phyloP scores from a whole-genome alignment of 2,329 filamentous ascomycete species.

The Spiromastix sp. region DNA sequence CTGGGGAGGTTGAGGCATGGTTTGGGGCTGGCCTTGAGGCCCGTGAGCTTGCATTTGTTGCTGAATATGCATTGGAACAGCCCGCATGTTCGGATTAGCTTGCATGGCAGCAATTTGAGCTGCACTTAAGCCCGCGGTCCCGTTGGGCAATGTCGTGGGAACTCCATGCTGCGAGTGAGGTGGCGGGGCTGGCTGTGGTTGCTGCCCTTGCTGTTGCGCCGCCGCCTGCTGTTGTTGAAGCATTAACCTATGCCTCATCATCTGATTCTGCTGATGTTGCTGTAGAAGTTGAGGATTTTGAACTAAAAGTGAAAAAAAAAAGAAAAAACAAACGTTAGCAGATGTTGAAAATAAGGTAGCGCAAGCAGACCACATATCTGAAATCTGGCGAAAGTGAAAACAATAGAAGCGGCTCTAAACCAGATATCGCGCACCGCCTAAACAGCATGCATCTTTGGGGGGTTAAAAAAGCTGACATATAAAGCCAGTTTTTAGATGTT shows the following conservation, averaged over 20 bases:
- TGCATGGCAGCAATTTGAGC: slow-evolving; percentile 36
- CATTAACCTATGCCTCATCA: slow-evolving; percentile 16
- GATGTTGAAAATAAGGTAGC: too few relatives aligned
- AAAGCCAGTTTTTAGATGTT: too few relatives aligned
- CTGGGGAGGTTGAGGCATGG: slow-evolving; percentile 33
- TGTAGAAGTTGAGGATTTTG: slow-evolving; percentile 29
- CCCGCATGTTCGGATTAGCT: slow-evolving; percentile 29
- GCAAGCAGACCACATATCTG: too few relatives aligned
- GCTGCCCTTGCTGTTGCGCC: slow-evolving; percentile 18
- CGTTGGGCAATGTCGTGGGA: slow-evolving; percentile 32
- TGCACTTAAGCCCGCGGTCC: slow-evolving; percentile 28
- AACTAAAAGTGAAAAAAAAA: too few relatives aligned
- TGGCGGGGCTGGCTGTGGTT: slow-evolving; percentile 21
- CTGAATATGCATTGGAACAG: slow-evolving; percentile 30
- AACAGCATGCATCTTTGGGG: not conserved
- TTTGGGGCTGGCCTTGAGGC: slow-evolving; percentile 30
- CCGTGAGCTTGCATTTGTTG: slow-evolving; percentile 24
- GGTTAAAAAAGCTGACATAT: not conserved
- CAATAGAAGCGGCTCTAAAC: too few relatives aligned
- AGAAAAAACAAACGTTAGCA: too few relatives aligned
- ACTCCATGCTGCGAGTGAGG: slow-evolving; percentile 20
- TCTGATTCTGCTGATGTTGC: slow-evolving; percentile 17
- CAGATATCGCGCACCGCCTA: too few relatives aligned
- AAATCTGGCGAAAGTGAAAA: too few relatives aligned
- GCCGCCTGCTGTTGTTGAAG: slow-evolving; percentile 23